Conservation (phyloP, 768 basidiomycete species). For the Suillus variegatus region DNA sequence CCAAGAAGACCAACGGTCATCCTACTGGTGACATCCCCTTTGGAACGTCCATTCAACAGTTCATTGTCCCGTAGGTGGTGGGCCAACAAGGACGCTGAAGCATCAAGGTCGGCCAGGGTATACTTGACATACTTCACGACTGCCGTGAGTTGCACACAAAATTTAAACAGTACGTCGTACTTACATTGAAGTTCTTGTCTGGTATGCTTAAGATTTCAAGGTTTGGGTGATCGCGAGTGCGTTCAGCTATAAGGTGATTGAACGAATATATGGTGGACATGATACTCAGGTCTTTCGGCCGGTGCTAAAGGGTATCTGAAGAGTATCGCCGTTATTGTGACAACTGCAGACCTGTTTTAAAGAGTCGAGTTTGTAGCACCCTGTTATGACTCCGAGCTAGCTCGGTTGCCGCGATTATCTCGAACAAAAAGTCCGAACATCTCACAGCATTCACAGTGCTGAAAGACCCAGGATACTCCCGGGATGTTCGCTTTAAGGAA, state of each 20-base stretch:
- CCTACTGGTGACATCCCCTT: constrained; percentile 23
- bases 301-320: background rate
- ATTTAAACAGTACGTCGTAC: background rate
- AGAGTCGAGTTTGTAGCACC: background rate
- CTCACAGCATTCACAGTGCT: no score
- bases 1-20: constrained; percentile 29
- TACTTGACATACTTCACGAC: constrained; percentile 25
- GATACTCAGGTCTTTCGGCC: background rate
- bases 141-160: background rate
- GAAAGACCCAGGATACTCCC: no score
- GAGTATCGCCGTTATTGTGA: background rate
- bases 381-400: no score
- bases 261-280: constrained; percentile 27
- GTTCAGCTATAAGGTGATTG: constrained; percentile 28
- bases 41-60: constrained; percentile 23
- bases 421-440: no score
- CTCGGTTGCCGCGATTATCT: no score
- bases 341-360: background rate
- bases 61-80: constrained; percentile 22
- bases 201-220: constrained; percentile 25
- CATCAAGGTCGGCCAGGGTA: constrained; percentile 26
- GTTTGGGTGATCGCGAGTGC: constrained; percentile 20
- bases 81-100: constrained; percentile 27
- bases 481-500: no score
- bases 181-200: constrained; percentile 25